These are phyloP conservation scores for Aspergillus thermomutatus DNA, from an alignment of 2,329 filamentous ascomycete species.

Conservation along the genomic window DNA sequence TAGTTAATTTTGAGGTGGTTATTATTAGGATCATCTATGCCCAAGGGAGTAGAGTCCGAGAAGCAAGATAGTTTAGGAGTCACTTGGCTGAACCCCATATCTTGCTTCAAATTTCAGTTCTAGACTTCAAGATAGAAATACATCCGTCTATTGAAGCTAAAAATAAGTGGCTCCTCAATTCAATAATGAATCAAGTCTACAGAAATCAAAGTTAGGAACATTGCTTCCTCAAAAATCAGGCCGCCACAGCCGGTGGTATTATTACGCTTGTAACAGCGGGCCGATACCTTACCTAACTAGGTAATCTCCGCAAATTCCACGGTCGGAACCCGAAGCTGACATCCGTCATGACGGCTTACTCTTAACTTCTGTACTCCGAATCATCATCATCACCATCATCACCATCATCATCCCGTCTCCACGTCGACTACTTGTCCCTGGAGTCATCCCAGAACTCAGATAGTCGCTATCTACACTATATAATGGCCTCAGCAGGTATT, in stretches of 20 bases:
- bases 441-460: not conserved
- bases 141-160: not conserved
- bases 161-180: not conserved
- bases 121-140: not conserved
- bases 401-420: not conserved
- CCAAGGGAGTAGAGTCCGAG: not conserved
- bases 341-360: not conserved
- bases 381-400: not conserved
- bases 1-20: not conserved
- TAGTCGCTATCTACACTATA: not conserved
- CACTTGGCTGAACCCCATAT: not conserved
- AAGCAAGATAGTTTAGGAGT: not conserved
- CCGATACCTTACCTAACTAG: not conserved
- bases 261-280: not conserved
- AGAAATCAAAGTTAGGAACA: not conserved
- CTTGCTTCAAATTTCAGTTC: not conserved
- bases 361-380: not conserved
- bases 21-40: not conserved
- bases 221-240: not conserved
- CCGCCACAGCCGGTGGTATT: not conserved
- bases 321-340: not conserved
- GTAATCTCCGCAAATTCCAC: not conserved
- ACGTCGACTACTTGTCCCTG: not conserved
- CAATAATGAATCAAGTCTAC: not conserved
- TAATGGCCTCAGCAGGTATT: constrained; percentile 19